Percentiles rank a stretch among this genome's conserved stretches.
These are phyloP conservation scores for Aspergillus terreus DNA, from an alignment of 2,329 filamentous ascomycete genomes.

Conservation along the genomic window DNA sequence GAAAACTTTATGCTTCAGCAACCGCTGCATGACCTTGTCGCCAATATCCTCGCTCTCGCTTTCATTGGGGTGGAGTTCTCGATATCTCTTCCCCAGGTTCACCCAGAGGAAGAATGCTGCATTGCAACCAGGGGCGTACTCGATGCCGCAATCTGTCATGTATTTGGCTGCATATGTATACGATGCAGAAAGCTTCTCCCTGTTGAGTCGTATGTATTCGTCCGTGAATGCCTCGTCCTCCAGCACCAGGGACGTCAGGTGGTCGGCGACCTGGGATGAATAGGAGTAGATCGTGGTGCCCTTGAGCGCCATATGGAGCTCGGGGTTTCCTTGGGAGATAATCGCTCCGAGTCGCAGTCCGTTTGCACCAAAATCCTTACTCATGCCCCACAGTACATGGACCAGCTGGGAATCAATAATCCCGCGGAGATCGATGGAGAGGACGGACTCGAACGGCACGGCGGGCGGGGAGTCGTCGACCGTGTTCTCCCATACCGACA, in stretches of 20 bases:
- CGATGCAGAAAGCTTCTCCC: slow-evolving; percentile 35
- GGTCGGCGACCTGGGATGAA: slow-evolving; percentile 43
- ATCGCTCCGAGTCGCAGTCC: slow-evolving; percentile 50
- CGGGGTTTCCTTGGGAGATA: slow-evolving; percentile 45
- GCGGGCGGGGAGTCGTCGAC: slow-evolving; percentile 20
- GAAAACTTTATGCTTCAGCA: slow-evolving; percentile 37
- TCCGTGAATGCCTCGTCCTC: slow-evolving; percentile 45
- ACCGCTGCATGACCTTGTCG: slow-evolving; percentile 29
- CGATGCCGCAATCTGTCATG: slow-evolving; percentile 42
- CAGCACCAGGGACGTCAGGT: slow-evolving; percentile 38
- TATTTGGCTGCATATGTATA: slow-evolving; percentile 39
- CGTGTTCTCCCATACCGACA: slow-evolving; percentile 49
- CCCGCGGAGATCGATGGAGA: slow-evolving; percentile 42
- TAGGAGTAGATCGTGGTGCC: slow-evolving; percentile 46
- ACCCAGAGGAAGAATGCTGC: slow-evolving; percentile 58
- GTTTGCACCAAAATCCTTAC: slow-evolving; percentile 55
- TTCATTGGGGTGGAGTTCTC: slow-evolving; percentile 16
- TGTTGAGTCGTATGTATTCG: slow-evolving; percentile 45
- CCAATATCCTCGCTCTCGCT: slow-evolving; percentile 14
- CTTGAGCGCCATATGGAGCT: slow-evolving; percentile 38
- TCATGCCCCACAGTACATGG: slow-evolving; percentile 50
- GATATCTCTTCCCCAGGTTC: slow-evolving; percentile 41
- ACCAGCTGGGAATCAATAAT: slow-evolving; percentile 49
- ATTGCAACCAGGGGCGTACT: slow-evolving; percentile 48
- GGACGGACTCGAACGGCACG: slow-evolving; percentile 44